A percentile compares a stretch with the other conserved stretches of the same genome.
These are phyloP conservation scores for Yarrowia alimentaria DNA, from an alignment of 805 yeast species.

Conservation along the genomic window DNA sequence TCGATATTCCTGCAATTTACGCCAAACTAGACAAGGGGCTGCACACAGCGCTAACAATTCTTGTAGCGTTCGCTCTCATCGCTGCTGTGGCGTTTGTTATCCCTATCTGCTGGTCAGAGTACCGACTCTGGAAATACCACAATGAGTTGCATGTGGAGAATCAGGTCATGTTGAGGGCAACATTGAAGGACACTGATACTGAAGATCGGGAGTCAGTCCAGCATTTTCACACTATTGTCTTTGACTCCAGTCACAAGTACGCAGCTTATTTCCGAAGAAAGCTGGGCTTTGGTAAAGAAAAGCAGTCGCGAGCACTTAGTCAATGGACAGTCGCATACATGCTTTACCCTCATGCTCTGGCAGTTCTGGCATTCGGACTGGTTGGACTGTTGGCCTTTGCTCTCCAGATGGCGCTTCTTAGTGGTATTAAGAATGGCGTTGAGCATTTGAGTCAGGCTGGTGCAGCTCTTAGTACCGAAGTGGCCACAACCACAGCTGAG, in stretches of 20 bases:
- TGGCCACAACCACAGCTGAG: no score
- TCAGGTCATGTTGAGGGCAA: background rate
- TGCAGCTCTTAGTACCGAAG: no score
- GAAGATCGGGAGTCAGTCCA: no score
- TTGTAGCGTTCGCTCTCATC: background rate
- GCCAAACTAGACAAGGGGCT: background rate
- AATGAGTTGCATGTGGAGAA: slow-evolving; percentile 4
- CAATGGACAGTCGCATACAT: no score
- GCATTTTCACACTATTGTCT: slow-evolving; percentile 1
- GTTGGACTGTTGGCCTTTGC: no score
- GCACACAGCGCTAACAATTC: slow-evolving; percentile 5
- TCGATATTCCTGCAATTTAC: slow-evolving; percentile 7
- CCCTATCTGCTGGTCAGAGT: slow-evolving; percentile 11
- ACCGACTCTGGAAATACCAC: slow-evolving; percentile 12
- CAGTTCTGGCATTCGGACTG: no score
- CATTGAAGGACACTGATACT: background rate
- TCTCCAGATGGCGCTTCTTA: no score
- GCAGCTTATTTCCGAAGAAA: slow-evolving; percentile 42
- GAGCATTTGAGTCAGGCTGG: no score
- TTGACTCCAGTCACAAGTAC: slow-evolving; percentile 7
- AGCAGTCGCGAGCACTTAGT: slow-evolving; percentile 1
- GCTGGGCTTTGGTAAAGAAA: slow-evolving; percentile 2
- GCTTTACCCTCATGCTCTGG: no score
- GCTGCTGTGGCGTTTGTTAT: background rate
- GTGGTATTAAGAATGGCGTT: no score